phyloP scores from a whole-genome alignment of 441 rosid species.

The Iberis amara region DNA sequence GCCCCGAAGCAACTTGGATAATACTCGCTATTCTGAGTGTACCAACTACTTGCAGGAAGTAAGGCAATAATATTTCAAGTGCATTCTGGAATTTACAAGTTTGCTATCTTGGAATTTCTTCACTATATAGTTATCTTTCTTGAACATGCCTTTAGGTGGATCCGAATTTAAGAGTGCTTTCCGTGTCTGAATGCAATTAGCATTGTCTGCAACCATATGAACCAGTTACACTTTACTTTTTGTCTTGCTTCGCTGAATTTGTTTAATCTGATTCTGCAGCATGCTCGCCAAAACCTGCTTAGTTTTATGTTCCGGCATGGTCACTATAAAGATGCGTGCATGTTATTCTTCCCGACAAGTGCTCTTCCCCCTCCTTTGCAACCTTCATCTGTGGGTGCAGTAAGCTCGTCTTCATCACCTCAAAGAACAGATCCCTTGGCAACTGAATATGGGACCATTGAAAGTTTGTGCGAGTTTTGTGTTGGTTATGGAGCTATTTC shows the following conservation, averaged over 20 bases:
- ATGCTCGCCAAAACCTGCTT: conserved; percentile 84
- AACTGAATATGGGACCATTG: conserved; percentile 91
- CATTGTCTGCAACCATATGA: conserved; percentile 17
- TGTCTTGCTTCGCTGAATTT: conserved; percentile 14
- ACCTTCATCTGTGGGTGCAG: conserved; percentile 51
- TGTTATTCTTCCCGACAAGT: conserved; percentile 73
- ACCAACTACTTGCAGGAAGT: conserved; percentile 88
- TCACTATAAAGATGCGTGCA: conserved; percentile 76
- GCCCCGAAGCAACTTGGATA: conserved; percentile 89
- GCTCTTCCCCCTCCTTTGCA: conserved; percentile 74
- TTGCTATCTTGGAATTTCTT: conserved; percentile 18
- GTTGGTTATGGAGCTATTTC: conserved; percentile 82
- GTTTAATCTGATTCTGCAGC: conserved; percentile 49
- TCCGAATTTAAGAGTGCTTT: conserved; percentile 7
- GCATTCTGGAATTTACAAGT: conserved; percentile 12
- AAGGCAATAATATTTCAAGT: conserved; percentile 30
- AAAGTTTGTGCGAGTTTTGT: conserved; percentile 77
- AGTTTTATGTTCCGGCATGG: conserved; percentile 93
- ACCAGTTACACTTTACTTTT: conserved; percentile 11
- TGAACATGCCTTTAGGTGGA: conserved; percentile 4
- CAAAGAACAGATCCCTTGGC: conserved; percentile 90
- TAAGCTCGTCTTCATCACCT: conserved; percentile 72
- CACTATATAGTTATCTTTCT: conserved; percentile 9
- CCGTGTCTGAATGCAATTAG: conserved; percentile 14
- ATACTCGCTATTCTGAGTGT: conserved; percentile 71